Percentiles rank a stretch among this genome's conserved stretches.
phyloP scores from a whole-genome alignment of 768 basidiomycete species.

The Macrolepiota fuliginosa region DNA sequence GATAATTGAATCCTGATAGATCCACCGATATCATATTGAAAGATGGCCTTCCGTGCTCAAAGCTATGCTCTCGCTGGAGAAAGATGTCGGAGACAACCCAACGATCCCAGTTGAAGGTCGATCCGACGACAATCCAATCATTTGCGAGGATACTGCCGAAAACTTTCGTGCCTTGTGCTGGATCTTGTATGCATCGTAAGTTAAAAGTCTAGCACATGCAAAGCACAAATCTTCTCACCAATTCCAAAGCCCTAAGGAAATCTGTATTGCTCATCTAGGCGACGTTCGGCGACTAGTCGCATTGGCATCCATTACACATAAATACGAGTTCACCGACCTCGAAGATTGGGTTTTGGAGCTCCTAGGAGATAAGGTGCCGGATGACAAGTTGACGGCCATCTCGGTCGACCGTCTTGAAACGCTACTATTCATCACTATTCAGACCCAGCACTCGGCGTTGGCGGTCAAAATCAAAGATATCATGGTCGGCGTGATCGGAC shows the following conservation, averaged over 20 bases:
- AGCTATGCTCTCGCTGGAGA: background rate
- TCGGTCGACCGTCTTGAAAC: background rate
- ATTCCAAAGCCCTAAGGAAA: background rate
- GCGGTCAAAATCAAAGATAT: background rate
- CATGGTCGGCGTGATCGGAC: background rate
- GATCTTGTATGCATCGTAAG: background rate
- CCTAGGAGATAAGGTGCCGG: background rate
- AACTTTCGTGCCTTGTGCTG: conserved; percentile 3
- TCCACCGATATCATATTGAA: conserved; percentile 2
- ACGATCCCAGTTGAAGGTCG: background rate
- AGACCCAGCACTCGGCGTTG: background rate
- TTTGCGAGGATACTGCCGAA: background rate
- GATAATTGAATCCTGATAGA: background rate
- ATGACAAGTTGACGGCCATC: background rate
- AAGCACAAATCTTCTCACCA: background rate
- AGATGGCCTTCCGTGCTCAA: background rate
- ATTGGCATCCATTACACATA: background rate
- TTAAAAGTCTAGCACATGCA: too few species aligned
- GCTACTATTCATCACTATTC: background rate
- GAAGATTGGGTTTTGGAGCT: background rate
- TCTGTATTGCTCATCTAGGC: background rate
- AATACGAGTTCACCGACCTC: background rate
- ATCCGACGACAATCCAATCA: background rate
- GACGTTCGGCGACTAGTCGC: background rate
- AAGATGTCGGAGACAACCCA: background rate